Conservation (phyloP, 495 filamentous ascomycete genomes). For the Penicillium bialowiezense region DNA sequence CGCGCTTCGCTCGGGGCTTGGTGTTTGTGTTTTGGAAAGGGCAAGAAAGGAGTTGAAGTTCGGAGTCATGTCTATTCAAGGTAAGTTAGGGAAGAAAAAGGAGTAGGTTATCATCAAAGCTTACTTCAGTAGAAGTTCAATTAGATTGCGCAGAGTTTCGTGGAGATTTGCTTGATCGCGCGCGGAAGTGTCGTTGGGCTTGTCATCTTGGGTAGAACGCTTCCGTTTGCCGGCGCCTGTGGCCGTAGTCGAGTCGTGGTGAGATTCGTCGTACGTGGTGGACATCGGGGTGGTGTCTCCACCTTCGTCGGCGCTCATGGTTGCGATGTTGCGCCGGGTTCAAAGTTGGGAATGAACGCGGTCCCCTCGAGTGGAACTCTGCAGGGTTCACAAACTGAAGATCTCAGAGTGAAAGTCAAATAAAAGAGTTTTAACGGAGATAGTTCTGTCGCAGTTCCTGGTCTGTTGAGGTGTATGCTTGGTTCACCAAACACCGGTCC, state of each 20-base stretch:
- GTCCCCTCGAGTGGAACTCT: conserved; percentile 12
- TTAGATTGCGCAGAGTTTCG: conserved; percentile 39
- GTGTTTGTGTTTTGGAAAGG: conserved; percentile 37
- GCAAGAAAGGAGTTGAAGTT: conserved; percentile 42
- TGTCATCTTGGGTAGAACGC: conserved; percentile 44
- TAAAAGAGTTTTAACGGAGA: conserved; percentile 6
- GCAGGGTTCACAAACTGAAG: conserved; percentile 11
- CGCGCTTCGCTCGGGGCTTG: conserved; percentile 49
- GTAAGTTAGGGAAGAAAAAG: conserved; percentile 15
- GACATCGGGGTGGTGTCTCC: conserved; percentile 34
- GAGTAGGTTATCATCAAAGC: background rate
- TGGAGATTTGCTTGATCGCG: conserved; percentile 38
- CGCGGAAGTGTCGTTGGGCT: conserved; percentile 21
- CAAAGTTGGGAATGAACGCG: conserved; percentile 25
- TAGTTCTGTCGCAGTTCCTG: background rate
- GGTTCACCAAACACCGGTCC: conserved; percentile 5
- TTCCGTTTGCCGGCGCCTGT: conserved; percentile 47
- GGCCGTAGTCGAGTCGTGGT: conserved; percentile 30
- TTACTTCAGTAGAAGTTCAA: conserved; percentile 41
- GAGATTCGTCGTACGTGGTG: conserved; percentile 37
- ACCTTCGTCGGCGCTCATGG: conserved; percentile 46
- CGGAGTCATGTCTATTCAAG: conserved; percentile 38
- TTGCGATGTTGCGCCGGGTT: conserved; percentile 27
- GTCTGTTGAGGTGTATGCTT: conserved; percentile 4
- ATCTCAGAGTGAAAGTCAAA: conserved; percentile 2